phyloP scores from a whole-genome alignment of 495 filamentous ascomycete genomes.

The Aspergillus olivimuriae region DNA sequence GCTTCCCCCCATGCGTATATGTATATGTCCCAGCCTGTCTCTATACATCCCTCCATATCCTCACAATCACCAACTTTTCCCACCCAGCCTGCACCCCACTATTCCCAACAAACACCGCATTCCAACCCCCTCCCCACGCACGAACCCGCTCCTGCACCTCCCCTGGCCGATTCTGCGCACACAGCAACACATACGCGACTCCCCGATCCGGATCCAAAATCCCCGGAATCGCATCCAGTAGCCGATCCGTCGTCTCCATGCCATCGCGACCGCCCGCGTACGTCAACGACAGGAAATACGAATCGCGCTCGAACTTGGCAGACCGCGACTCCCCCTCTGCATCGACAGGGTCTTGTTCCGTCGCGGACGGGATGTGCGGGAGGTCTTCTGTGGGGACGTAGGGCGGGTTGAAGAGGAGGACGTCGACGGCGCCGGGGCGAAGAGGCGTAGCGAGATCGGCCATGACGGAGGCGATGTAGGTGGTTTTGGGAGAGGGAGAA shows the following conservation, averaged over 20 bases:
- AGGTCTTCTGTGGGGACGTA: constrained; percentile 84
- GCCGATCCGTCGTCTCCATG: constrained; percentile 82
- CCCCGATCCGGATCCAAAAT: constrained; percentile 57
- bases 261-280: constrained; percentile 86
- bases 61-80: constrained; percentile 80
- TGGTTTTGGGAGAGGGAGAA: constrained; percentile 4
- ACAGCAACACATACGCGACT: constrained; percentile 84
- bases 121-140: constrained; percentile 54
- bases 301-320: constrained; percentile 59
- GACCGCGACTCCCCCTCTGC: constrained; percentile 17
- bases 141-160: constrained; percentile 62
- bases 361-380: constrained; percentile 40
- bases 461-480: constrained; percentile 55
- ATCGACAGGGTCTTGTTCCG: constrained; percentile 10
- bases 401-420: constrained; percentile 93
- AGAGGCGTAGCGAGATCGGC: constrained; percentile 61
- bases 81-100: constrained; percentile 86
- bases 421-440: constrained; percentile 54
- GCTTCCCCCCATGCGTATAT: too few relatives aligned
- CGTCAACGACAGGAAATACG: constrained; percentile 73
- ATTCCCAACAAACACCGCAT: constrained; percentile 67
- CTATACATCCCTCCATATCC: constrained; percentile 56
- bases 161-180: constrained; percentile 77
- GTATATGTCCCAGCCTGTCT: background rate
- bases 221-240: constrained; percentile 60